Conservation (phyloP, 1,139 yeast species). For the Candida sanyaensis region DNA sequence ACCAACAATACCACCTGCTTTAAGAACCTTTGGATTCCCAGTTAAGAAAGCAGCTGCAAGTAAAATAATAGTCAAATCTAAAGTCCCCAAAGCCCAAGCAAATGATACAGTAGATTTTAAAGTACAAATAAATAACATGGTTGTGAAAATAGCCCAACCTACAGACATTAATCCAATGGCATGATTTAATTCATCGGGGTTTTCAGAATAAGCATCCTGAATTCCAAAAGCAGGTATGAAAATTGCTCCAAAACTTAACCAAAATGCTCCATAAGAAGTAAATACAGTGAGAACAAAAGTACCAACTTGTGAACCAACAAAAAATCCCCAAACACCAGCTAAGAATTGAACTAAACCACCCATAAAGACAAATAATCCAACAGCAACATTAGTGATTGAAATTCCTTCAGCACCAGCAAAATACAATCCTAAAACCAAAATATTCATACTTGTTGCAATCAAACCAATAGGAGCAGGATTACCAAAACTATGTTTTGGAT, state of each 20-base stretch:
- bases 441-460: constrained; percentile 32
- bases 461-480: constrained; percentile 67
- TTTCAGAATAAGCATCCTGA: constrained; percentile 46
- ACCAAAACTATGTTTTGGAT: constrained; percentile 39
- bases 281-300: constrained; percentile 66
- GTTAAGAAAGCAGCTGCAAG: constrained; percentile 57
- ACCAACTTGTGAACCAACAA: constrained; percentile 48
- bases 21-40: constrained; percentile 40
- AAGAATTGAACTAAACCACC: constrained; percentile 67
- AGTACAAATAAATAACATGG: constrained; percentile 56
- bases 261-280: constrained; percentile 72
- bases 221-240: constrained; percentile 58
- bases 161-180: constrained; percentile 60
- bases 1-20: constrained; percentile 75
- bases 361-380: constrained; percentile 47
- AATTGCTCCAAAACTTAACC: constrained; percentile 66
- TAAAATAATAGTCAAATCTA: constrained; percentile 56
- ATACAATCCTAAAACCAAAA: constrained; percentile 46
- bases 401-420: constrained; percentile 43
- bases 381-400: constrained; percentile 33
- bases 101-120: constrained; percentile 66
- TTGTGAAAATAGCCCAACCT: constrained; percentile 67
- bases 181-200: constrained; percentile 43
- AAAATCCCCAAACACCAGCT: constrained; percentile 67
- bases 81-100: constrained; percentile 50